Conservation (phyloP, 2,329 filamentous ascomycete genomes). For the Graphiopsis chlorocephala region DNA sequence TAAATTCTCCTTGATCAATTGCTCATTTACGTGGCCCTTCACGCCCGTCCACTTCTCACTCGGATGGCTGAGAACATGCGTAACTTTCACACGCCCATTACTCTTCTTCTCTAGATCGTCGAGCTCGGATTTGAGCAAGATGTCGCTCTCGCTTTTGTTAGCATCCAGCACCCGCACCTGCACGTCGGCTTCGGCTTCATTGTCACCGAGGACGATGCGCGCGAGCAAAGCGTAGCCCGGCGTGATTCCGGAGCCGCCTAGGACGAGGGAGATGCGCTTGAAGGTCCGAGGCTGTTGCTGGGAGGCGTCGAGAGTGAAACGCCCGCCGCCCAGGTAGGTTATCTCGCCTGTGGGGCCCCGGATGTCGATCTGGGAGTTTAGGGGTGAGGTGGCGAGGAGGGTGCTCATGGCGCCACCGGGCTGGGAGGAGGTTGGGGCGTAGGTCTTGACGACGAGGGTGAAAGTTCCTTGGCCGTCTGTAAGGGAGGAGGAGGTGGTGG, state of each 20-base stretch:
- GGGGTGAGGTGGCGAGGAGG: conserved; percentile 50
- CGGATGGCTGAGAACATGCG: conserved; percentile 48
- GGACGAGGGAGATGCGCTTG: conserved; percentile 46
- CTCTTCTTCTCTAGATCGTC: conserved; percentile 40
- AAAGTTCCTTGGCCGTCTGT: conserved; percentile 43
- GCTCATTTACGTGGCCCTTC: conserved; percentile 45
- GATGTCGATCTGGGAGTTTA: conserved; percentile 51
- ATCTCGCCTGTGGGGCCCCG: conserved; percentile 54
- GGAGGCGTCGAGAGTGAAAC: conserved; percentile 44
- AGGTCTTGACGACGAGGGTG: conserved; percentile 52
- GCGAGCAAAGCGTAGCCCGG: conserved; percentile 52
- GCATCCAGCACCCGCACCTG: conserved; percentile 47
- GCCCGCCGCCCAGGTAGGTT: conserved; percentile 46
- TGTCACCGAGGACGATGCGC: conserved; percentile 36
- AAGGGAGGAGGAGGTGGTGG: conserved; percentile 17
- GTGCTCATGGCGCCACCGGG: conserved; percentile 56
- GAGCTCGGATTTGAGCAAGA: conserved; percentile 46
- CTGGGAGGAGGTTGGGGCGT: conserved; percentile 47
- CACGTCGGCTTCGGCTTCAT: conserved; percentile 28
- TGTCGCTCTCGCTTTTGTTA: conserved; percentile 49
- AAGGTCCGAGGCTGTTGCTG: conserved; percentile 39
- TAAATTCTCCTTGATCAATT: conserved; percentile 41
- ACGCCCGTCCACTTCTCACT: conserved; percentile 46
- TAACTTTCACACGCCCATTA: conserved; percentile 42
- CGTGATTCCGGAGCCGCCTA: conserved; percentile 53